phyloP scores from a whole-genome alignment of 2,329 filamentous ascomycete species.

The Seiridium unicorne region DNA sequence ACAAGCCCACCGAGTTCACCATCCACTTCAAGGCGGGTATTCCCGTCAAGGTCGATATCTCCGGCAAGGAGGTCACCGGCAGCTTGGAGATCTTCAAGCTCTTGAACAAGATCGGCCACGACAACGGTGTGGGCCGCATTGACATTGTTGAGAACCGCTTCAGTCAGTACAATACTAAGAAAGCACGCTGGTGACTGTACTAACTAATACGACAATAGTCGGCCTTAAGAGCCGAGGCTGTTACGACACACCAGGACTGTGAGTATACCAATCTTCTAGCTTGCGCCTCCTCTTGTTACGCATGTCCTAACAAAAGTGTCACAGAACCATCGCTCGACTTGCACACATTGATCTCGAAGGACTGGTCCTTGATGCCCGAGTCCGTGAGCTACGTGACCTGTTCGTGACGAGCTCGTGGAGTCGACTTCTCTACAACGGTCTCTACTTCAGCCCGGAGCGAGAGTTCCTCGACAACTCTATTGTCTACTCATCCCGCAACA shows the following conservation, averaged over 20 bases:
- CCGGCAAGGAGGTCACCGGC: constrained; percentile 62
- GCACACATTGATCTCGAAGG: constrained; percentile 53
- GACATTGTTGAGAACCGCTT: constrained; percentile 67
- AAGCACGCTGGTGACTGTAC: no score
- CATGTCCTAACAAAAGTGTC: no score
- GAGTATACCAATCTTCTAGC: no score
- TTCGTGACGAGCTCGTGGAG: constrained; percentile 53
- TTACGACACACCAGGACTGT: constrained; percentile 48
- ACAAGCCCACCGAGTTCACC: constrained; percentile 69
- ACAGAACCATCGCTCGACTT: constrained; percentile 22
- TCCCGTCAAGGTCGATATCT: constrained; percentile 55
- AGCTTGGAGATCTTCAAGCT: constrained; percentile 70
- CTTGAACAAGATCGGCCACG: constrained; percentile 69
- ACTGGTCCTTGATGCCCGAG: constrained; percentile 56
- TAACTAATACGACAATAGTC: constrained; percentile 7
- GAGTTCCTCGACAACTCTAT: constrained; percentile 63
- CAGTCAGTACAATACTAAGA: background rate
- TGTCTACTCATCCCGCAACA: constrained; percentile 54
- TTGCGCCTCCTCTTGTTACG: no score
- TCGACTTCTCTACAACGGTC: constrained; percentile 42
- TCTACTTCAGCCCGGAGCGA: constrained; percentile 51
- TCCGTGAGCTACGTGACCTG: constrained; percentile 57
- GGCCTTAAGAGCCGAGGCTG: constrained; percentile 41
- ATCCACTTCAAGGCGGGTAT: constrained; percentile 72
- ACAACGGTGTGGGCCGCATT: constrained; percentile 74